Evolutionary conservation across 805 yeast genomes (phyloP).

Genomic region (Barnettozyma sp.): DNA sequence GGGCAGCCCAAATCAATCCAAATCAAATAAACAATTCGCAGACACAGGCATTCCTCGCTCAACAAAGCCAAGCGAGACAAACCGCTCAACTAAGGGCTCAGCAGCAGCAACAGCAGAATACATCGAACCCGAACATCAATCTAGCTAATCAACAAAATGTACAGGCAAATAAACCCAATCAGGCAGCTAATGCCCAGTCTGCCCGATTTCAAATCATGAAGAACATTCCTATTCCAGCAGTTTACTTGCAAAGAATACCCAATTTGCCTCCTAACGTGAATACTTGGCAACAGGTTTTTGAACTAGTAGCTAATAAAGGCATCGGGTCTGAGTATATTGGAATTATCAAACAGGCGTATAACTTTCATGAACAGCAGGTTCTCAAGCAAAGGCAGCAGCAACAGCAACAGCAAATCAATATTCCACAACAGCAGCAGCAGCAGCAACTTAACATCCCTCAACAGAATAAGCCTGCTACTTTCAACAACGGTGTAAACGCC

Average conservation of each 20-base stretch:
- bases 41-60: conserved; percentile 33
- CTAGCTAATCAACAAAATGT: conserved; percentile 8
- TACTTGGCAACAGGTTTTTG: conserved; percentile 77
- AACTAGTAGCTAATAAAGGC: conserved; percentile 49
- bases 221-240: conserved; percentile 65
- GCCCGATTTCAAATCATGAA: conserved; percentile 36
- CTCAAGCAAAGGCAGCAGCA: conserved; percentile 33
- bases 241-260: conserved; percentile 59
- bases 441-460: conserved; percentile 26
- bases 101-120: conserved; percentile 11
- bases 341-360: conserved; percentile 58
- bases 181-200: conserved; percentile 3
- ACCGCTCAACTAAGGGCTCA: conserved; percentile 36
- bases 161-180: background rate
- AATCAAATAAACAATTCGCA: conserved; percentile 15
- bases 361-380: conserved; percentile 55
- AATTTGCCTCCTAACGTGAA: conserved; percentile 69
- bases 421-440: conserved; percentile 22
- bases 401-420: conserved; percentile 27
- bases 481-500: too few species aligned
- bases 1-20: conserved; percentile 3
- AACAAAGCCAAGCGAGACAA: conserved; percentile 44
- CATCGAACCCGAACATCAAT: conserved; percentile 5
- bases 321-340: conserved; percentile 53
- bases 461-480: conserved; percentile 16